Conservation (phyloP, 2,329 filamentous ascomycete species). For the Pyrenophora teres region DNA sequence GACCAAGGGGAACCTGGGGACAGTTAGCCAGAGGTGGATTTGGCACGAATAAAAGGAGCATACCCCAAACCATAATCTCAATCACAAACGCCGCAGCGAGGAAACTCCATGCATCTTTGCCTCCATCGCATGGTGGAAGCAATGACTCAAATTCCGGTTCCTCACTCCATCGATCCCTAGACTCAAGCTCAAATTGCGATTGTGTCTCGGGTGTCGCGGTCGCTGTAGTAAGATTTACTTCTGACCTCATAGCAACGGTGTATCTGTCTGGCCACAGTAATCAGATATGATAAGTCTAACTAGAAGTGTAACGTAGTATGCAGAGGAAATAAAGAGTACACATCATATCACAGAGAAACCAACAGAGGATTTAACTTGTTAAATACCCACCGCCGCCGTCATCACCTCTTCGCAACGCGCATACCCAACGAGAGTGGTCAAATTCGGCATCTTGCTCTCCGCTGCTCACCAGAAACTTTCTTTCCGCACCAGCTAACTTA, state of each 20-base stretch:
- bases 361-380: background rate
- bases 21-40: constrained; percentile 6
- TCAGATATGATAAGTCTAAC: too few species aligned
- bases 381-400: background rate
- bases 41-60: background rate
- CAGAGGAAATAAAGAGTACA: too few species aligned
- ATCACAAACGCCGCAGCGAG: constrained; percentile 56
- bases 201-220: constrained; percentile 1
- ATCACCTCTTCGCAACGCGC: background rate
- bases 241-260: background rate
- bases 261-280: too few species aligned
- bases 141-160: constrained; percentile 12
- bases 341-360: background rate
- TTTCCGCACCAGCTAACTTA: too few species aligned
- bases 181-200: constrained; percentile 7
- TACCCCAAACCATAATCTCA: constrained; percentile 58
- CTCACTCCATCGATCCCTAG: constrained; percentile 8
- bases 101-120: constrained; percentile 59
- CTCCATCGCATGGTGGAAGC: constrained; percentile 55
- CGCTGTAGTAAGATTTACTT: background rate
- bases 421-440: background rate
- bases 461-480: too few species aligned
- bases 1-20: constrained; percentile 66
- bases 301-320: too few species aligned
- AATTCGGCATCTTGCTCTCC: too few species aligned